Evolutionary conservation across 306 rosid genomes (phyloP), one percentile per base, ranked within the genome.

Genomic region (Casuarina equisetifolia): DNA sequence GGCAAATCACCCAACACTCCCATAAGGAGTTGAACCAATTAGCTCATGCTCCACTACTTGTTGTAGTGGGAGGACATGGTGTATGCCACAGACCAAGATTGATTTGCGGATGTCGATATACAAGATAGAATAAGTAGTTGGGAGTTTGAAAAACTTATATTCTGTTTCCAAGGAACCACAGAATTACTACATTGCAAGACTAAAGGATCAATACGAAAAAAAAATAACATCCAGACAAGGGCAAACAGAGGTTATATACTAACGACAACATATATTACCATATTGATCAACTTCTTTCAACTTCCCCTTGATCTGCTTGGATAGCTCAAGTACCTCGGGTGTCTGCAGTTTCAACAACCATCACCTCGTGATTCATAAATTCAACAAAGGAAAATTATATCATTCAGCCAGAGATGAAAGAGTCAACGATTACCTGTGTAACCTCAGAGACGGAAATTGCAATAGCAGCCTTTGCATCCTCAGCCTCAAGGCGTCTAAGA

Each of bases 401-500:
- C n/a, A 67, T 42, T 3, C 17, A 25, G 32, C 32, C 32, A 25
- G 15, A 74, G 59, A 2, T 43, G 57, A 44, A 44, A 0, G 64
- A 36, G 53, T 36, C 58, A 51, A 61, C 36, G 53, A 74, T 67
- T 73, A 90, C 99, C 97, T 85, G 96, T 78, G 99, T 96, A 77
- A 96, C 98, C 72, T 96, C 96, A 38, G 99, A 85, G 46, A 96
- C 99, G 5, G 99, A 96, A 85, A 96, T 96, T 62, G 99, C 98
- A 71, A 93, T 91, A 2, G 99, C 99, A 52, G 99, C 99, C 79
- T 96, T 96, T 0, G 99, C 99, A 84, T 96, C 99, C 2, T 96
- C 99, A 17, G 93, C 99, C 87, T 96, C 98, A 3, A 96, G 98
- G 15, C 99, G 92, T 89, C 90, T 93, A 48, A 96, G 91, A 48